Evolutionary conservation across 345 rosid species (phyloP), one percentile per base, ranked within the genome.

Genomic region (Citrus medica): DNA sequence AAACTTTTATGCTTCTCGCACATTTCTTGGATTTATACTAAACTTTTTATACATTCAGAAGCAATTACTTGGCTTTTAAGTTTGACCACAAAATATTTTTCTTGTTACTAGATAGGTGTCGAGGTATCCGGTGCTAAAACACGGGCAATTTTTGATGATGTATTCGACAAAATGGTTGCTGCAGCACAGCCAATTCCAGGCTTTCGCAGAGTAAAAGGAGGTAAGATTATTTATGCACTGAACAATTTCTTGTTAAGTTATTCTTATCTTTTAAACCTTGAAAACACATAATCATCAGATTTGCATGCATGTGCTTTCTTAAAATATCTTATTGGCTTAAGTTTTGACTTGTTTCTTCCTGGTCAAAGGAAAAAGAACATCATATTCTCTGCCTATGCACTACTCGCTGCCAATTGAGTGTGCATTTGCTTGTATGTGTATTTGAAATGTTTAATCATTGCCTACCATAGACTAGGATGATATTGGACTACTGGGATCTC

Each of bases 101-200:
- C 40, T 53, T 69, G 46, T 83, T 37, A 70, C 71, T 78, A 95
- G 99, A 74, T 92, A 70, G 88, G 88, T 30, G 85, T 92, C 33
- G 87, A 91, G 84, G 88, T 93, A 42, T 84, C 91, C 10, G 94
- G 96, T 61, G 83, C 87, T 70, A 91, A 82, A 84, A 95, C 97
- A 69, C 86, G 84, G 83, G 89, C 86, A 55, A 84, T 85, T 38
- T 95, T 89, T 58, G 82, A 91, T 77, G 53, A 80, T 60, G 94
- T 91, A n/a, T 95, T 95, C 69, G 85, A 88, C 70, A 91, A 87
- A 88, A 92, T 95, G 96, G 98, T 93, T 35, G 97, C 93, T 74
- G 99, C 91, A 30, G 98, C 98, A 28, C 99, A 95, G 87, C 99
- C 99, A 73, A 95, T 93, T 71, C 99, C 98, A 0, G 98, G 99